phyloP scores from a whole-genome alignment of 306 rosid species.

The Inga oerstediana region DNA sequence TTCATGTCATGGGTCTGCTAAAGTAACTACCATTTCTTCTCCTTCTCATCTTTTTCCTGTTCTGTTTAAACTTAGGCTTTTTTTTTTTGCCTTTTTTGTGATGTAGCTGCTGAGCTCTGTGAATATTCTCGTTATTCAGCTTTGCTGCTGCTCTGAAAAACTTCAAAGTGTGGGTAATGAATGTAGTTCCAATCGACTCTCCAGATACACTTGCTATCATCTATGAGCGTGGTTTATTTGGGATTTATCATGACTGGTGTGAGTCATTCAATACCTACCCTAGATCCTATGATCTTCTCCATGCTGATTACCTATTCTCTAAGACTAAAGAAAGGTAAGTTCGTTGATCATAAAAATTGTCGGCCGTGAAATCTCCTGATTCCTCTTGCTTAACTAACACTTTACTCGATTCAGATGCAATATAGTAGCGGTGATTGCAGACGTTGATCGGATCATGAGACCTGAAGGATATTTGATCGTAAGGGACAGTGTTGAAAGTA shows the following conservation, averaged over 20 bases:
- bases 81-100: neutral
- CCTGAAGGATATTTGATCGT: constrained; percentile 75
- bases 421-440: constrained; percentile 65
- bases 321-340: constrained; percentile 58
- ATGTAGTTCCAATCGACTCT: constrained; percentile 72
- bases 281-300: constrained; percentile 78
- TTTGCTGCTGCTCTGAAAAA: constrained; percentile 80
- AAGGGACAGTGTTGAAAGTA: constrained; percentile 62
- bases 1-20: constrained; percentile 3
- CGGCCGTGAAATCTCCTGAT: constrained; percentile 2
- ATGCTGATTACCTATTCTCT: constrained; percentile 77
- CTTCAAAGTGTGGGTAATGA: constrained; percentile 79
- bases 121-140: constrained; percentile 39
- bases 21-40: neutral
- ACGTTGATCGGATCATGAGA: constrained; percentile 84
- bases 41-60: neutral
- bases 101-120: neutral
- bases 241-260: constrained; percentile 89
- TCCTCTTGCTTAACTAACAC: constrained; percentile 20
- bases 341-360: constrained; percentile 5
- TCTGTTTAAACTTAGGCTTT: neutral
- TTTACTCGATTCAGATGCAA: constrained; percentile 62
- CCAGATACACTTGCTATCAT: constrained; percentile 76
- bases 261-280: constrained; percentile 86
- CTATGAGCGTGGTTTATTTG: constrained; percentile 79